Conservation (phyloP, 805 yeast genomes). For the Kodamaea jinghongensis region DNA sequence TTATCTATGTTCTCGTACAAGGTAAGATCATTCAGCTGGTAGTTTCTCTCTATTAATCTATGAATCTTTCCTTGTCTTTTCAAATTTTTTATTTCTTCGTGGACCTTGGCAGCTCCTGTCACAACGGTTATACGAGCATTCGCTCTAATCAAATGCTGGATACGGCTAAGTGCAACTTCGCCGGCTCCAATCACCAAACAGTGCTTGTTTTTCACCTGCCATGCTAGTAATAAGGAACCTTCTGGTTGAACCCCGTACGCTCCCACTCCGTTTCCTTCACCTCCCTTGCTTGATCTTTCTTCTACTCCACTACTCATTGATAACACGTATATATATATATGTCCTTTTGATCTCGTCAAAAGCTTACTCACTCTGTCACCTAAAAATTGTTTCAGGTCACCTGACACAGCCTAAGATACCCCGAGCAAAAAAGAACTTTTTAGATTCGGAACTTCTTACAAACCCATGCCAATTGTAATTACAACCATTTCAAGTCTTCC, state of each 20-base stretch:
- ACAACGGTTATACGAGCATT: constrained; percentile 69
- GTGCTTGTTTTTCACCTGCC: constrained; percentile 65
- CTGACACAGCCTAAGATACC: too few relatives aligned
- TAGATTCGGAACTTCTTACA: too few relatives aligned
- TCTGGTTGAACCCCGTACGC: constrained; percentile 22
- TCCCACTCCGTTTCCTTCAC: not conserved
- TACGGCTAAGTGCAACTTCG: constrained; percentile 71
- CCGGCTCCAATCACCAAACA: constrained; percentile 78
- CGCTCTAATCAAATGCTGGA: constrained; percentile 64
- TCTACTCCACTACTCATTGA: too few relatives aligned
- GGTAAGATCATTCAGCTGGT: constrained; percentile 44
- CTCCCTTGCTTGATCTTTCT: too few relatives aligned
- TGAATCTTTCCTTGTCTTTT: constrained; percentile 39
- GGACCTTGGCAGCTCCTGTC: constrained; percentile 33
- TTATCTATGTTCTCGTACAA: constrained; percentile 41
- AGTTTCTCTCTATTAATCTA: constrained; percentile 43
- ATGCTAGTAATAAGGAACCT: constrained; percentile 66
- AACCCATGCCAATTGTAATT: too few relatives aligned
- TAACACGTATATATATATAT: too few relatives aligned
- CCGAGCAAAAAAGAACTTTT: too few relatives aligned
- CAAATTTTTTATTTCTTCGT: constrained; percentile 27
- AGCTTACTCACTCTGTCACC: too few relatives aligned
- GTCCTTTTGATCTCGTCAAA: too few relatives aligned
- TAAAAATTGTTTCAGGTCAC: too few relatives aligned
- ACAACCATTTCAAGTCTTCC: too few relatives aligned